phyloP scores from a whole-genome alignment of 495 filamentous ascomycete species.

The Beverwykella pulmonaria region DNA sequence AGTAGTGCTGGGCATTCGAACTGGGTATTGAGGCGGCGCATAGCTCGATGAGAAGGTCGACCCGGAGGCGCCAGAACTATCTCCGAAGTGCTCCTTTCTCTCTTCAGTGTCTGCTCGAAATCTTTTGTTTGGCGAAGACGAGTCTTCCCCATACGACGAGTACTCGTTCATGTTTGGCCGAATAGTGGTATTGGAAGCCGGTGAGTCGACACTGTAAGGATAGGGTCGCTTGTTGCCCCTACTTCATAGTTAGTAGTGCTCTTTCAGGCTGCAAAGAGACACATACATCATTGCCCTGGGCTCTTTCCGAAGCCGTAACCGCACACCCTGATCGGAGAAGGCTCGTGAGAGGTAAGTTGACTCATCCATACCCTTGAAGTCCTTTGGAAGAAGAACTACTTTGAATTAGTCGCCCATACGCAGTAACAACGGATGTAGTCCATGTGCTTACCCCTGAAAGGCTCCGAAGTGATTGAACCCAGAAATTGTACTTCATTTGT shows the following conservation, averaged over 20 bases:
- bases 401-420: background rate
- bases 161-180: slow-evolving; percentile 3
- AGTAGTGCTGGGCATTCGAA: background rate
- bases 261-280: no score
- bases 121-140: slow-evolving; percentile 6
- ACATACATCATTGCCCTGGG: slow-evolving; percentile 30
- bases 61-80: background rate
- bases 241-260: background rate
- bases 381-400: slow-evolving; percentile 69
- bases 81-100: slow-evolving; percentile 13
- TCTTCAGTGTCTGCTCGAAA: slow-evolving; percentile 6
- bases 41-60: background rate
- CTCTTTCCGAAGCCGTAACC: slow-evolving; percentile 78
- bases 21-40: background rate
- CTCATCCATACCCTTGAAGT: slow-evolving; percentile 84
- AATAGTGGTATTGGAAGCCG: slow-evolving; percentile 1
- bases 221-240: slow-evolving; percentile 16
- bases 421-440: slow-evolving; percentile 10
- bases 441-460: slow-evolving; percentile 65
- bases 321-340: slow-evolving; percentile 93
- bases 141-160: background rate
- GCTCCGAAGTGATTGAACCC: slow-evolving; percentile 69
- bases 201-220: slow-evolving; percentile 7
- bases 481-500: slow-evolving; percentile 64
- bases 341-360: slow-evolving; percentile 90